phyloP scores from a whole-genome alignment of 148 eudicot genomes.

The Rhododendron mucronatum region DNA sequence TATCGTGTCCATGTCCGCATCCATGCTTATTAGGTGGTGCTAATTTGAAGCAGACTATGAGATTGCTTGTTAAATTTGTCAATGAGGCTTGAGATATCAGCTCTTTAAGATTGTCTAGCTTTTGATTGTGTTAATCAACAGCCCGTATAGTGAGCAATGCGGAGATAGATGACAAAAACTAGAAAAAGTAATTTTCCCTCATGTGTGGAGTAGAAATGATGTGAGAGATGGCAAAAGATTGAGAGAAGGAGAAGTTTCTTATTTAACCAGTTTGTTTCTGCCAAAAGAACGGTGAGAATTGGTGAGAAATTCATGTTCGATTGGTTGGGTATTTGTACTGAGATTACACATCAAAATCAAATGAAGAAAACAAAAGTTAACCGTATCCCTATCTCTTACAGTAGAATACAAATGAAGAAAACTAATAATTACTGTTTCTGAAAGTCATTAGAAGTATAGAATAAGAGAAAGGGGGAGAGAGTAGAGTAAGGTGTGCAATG shows the following conservation, averaged over 20 bases:
- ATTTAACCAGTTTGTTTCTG: not conserved
- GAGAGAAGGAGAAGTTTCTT: not conserved
- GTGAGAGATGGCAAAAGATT: not conserved
- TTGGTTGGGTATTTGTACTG: not conserved
- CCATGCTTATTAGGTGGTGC: not conserved
- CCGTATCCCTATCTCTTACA: not conserved
- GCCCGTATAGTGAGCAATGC: not conserved
- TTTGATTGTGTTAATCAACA: not conserved
- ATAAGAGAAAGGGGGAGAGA: not conserved
- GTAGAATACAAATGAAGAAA: not conserved
- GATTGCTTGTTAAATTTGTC: not conserved
- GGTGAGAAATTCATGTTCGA: not conserved
- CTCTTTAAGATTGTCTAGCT: not conserved
- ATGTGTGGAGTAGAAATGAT: not conserved
- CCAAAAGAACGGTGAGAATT: not conserved
- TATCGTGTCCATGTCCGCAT: not conserved
- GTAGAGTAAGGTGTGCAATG: not conserved
- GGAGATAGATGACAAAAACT: not conserved
- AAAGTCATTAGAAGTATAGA: not conserved
- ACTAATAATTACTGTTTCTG: not conserved
- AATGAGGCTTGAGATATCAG: not conserved
- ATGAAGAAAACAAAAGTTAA: not conserved
- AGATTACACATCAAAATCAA: not conserved
- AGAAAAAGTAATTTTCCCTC: not conserved
- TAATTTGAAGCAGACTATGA: not conserved